Evolutionary conservation across 441 rosid genomes (phyloP).

Genomic region (Corymbia citriodora): DNA sequence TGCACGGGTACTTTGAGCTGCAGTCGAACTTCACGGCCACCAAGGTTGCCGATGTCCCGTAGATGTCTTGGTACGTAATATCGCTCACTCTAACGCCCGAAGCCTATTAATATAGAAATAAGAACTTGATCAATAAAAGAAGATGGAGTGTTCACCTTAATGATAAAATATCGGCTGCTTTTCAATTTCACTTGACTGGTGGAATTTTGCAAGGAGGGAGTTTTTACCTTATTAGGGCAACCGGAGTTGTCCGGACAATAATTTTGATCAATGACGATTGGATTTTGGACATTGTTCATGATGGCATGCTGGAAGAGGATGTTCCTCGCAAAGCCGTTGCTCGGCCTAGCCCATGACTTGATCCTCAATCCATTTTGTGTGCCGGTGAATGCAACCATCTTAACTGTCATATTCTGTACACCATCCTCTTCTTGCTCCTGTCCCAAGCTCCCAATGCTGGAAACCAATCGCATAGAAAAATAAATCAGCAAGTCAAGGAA

Average conservation of each 20-base stretch:
- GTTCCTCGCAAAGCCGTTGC: constrained; percentile 41
- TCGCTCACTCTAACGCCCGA: background rate
- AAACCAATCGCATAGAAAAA: background rate
- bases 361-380: constrained; percentile 63
- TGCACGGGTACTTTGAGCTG: background rate
- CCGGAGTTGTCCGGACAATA: constrained; percentile 6
- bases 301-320: constrained; percentile 39
- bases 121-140: background rate
- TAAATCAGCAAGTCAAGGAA: background rate
- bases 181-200: background rate
- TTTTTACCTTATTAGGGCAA: background rate
- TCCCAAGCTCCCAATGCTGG: constrained; percentile 66
- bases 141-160: background rate
- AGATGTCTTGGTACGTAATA: background rate
- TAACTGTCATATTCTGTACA: constrained; percentile 59
- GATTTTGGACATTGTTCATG: constrained; percentile 59
- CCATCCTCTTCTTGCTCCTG: constrained; percentile 36
- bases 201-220: background rate
- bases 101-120: background rate
- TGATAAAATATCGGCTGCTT: background rate
- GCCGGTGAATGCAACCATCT: constrained; percentile 34
- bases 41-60: background rate
- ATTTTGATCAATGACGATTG: constrained; percentile 57
- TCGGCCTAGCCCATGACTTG: constrained; percentile 59
- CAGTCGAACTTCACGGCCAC: background rate